Conservation (phyloP, 2,329 filamentous ascomycete species). For the Phialophora macrospora region DNA sequence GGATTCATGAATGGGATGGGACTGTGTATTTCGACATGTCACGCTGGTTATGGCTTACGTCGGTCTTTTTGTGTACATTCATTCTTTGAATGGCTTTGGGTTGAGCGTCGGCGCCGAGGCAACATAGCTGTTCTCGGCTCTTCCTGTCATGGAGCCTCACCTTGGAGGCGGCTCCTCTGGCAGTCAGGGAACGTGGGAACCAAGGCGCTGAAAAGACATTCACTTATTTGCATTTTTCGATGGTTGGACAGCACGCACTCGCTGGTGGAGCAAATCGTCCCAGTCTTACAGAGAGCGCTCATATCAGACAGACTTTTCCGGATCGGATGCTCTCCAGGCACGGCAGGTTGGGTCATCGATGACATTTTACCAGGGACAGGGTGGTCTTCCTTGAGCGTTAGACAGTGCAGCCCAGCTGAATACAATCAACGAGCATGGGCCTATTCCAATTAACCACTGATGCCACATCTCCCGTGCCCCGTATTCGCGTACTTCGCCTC, state of each 20-base stretch:
- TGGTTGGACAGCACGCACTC: background rate
- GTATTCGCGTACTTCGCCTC: background rate
- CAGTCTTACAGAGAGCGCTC: background rate
- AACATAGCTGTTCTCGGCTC: background rate
- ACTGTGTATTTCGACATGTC: constrained; percentile 11
- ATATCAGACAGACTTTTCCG: background rate
- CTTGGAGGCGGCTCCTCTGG: background rate
- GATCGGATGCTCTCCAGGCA: background rate
- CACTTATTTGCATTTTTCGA: constrained; percentile 1
- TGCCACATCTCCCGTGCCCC: background rate
- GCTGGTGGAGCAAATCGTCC: background rate
- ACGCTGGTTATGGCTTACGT: constrained; percentile 9
- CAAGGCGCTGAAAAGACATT: constrained; percentile 16
- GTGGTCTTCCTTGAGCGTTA: background rate
- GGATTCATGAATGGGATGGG: background rate
- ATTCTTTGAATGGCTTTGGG: constrained; percentile 8
- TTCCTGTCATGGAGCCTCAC: constrained; percentile 1
- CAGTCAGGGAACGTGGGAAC: background rate
- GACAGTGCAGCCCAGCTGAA: background rate
- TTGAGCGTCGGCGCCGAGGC: constrained; percentile 12
- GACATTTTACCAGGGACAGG: background rate
- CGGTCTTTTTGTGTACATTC: constrained; percentile 16
- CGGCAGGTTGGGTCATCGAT: background rate
- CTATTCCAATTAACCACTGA: background rate
- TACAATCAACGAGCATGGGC: constrained; percentile 3